Evolutionary conservation across 495 filamentous ascomycete genomes (phyloP), one percentile per base, ranked within the genome.

Genomic region (Xylaria telfairii): DNA sequence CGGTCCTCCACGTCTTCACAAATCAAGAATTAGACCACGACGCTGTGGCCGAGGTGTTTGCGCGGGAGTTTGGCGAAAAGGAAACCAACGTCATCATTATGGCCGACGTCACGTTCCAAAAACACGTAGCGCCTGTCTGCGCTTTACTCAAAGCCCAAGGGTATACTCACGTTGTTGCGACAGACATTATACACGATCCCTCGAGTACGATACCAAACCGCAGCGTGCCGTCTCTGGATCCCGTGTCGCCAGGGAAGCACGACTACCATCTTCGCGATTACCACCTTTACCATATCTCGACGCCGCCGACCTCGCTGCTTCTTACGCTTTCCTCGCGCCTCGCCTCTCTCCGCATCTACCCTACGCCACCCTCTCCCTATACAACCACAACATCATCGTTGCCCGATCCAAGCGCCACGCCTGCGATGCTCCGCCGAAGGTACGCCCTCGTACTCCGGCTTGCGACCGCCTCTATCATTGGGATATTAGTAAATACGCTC

Each of bases 1-100:
- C 96, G 0, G 93, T 98, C 30, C 91, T 98, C 67, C 93, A 98
- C 76, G 89, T 98, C 65, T 99, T 97, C 78, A 98, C 96, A 0
- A 83, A 82, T 30, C 90, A 90, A 59, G 76, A 84, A 0, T 85
- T 99, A 34, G 81, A 89, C 39, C 80, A 90, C 19, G 83, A 88
- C 12, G 74, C 81, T 1, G 83, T 92, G 0, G 75, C 91, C 3
- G 75, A 81, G 44, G 86, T 87, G 0, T 97, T 98, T 81, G 87
- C 88, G 72, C 76, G 81, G 0, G 90, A 89, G 32, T 97, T 92
- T 78, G 84, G 87, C 0, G 85, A 90, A 34, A 87, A 82, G 64
- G 73, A 82, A 0, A 80, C 88, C 37, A 93, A 91, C 69, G 85
- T 94, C 3, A 85, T 97, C 21, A 78, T 99, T 10, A 92, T 96